Percentiles rank a stretch among this genome's conserved stretches.
phyloP scores from a whole-genome alignment of 768 basidiomycete genomes.

The Polyporus arcularius region DNA sequence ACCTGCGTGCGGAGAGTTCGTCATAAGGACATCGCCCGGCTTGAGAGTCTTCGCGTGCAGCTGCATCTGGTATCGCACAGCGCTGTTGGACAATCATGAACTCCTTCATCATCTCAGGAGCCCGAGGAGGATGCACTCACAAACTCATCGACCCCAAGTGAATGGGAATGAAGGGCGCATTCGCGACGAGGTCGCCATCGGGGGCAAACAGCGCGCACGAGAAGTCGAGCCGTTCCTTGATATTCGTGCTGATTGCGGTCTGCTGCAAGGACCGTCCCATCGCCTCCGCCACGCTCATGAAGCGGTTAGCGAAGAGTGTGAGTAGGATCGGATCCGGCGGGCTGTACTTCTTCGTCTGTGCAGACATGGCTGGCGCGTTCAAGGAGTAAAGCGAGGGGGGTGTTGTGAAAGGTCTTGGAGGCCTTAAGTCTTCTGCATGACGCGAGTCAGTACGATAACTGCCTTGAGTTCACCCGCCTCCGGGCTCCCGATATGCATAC shows the following conservation, averaged over 20 bases:
- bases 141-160: constrained; percentile 91
- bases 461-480: neutral
- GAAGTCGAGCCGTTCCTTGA: constrained; percentile 94
- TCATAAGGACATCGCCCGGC: constrained; percentile 92
- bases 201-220: constrained; percentile 94
- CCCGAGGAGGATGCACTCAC: constrained; percentile 44
- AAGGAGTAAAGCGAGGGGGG: neutral
- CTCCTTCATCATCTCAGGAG: neutral
- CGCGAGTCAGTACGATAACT: neutral
- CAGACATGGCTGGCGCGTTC: constrained; percentile 10
- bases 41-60: constrained; percentile 68
- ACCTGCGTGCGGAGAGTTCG: constrained; percentile 87
- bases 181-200: constrained; percentile 93
- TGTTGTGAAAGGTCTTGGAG: neutral
- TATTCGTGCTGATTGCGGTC: constrained; percentile 91
- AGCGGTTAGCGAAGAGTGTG: constrained; percentile 92
- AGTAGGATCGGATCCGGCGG: constrained; percentile 84
- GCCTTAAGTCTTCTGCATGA: neutral
- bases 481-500: neutral
- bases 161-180: constrained; percentile 90
- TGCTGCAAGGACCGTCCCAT: constrained; percentile 92
- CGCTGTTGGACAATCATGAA: constrained; percentile 39
- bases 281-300: constrained; percentile 97
- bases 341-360: constrained; percentile 21
- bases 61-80: constrained; percentile 89